Conservation (phyloP, 169 alveolate genomes). For the Cryptosporidium xiaoi region DNA sequence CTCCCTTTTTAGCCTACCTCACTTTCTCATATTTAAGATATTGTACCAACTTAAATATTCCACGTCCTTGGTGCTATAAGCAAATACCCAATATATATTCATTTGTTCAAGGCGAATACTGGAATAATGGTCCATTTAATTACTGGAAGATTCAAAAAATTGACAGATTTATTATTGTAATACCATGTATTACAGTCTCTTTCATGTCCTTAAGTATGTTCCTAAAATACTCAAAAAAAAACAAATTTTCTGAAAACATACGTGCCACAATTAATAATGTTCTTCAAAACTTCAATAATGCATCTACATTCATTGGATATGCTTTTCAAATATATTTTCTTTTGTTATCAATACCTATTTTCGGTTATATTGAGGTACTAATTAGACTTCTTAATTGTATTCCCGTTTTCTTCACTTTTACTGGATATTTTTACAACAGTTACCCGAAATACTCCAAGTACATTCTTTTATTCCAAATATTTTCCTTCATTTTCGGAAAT, state of each 20-base stretch:
- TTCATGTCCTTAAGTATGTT: background rate
- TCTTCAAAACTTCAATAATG: background rate
- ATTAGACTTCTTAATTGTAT: slow-evolving; percentile 45
- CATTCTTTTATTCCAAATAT: slow-evolving; percentile 42
- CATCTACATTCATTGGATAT: slow-evolving; percentile 24
- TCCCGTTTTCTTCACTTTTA: slow-evolving; percentile 33
- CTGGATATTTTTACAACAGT: slow-evolving; percentile 24
- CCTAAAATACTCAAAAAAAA: background rate
- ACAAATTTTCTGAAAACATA: background rate
- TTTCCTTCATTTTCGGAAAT: slow-evolving; percentile 57
- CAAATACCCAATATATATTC: slow-evolving; percentile 39
- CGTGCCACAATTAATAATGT: too few species aligned
- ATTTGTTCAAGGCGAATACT: slow-evolving; percentile 54
- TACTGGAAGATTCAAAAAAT: slow-evolving; percentile 59
- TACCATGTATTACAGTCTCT: slow-evolving; percentile 5
- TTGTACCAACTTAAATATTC: background rate
- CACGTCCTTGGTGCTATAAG: slow-evolving; percentile 67
- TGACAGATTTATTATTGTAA: slow-evolving; percentile 24
- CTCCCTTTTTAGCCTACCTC: slow-evolving; percentile 20
- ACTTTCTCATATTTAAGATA: slow-evolving; percentile 12
- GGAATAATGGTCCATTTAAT: slow-evolving; percentile 34
- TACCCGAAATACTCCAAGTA: background rate
- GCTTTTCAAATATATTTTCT: slow-evolving; percentile 42
- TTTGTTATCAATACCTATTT: slow-evolving; percentile 5
- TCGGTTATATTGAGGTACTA: slow-evolving; percentile 39